Conservation (phyloP, 78 protist species). For the Protostelium mycophagum region DNA sequence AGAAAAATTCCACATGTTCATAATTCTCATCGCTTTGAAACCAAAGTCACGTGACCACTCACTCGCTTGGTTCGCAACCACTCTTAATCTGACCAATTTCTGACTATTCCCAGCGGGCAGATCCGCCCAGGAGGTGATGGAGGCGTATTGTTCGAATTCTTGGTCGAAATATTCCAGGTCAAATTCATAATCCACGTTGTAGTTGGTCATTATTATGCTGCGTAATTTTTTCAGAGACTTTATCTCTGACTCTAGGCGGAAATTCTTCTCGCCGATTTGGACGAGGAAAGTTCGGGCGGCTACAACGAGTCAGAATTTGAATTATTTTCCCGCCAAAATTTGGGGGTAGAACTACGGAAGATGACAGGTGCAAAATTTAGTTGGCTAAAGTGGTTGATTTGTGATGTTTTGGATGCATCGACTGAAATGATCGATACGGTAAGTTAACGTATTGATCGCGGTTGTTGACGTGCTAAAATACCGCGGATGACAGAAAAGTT, state of each 20-base stretch:
- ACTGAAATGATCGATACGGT: too few relatives aligned
- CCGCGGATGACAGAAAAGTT: not conserved
- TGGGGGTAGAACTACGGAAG: too few relatives aligned
- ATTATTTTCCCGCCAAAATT: too few relatives aligned
- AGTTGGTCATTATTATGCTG: not conserved
- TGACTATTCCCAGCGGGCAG: not conserved
- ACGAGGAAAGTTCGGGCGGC: not conserved
- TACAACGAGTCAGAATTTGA: too few relatives aligned
- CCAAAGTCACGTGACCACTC: too few relatives aligned
- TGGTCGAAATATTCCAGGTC: not conserved
- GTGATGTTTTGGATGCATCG: too few relatives aligned
- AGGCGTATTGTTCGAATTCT: not conserved
- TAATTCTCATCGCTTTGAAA: too few relatives aligned
- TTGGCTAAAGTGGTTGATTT: too few relatives aligned
- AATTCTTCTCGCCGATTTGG: not conserved
- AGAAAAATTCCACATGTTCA: too few relatives aligned
- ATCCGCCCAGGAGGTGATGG: not conserved
- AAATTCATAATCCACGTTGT: not conserved
- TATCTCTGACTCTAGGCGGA: not conserved
- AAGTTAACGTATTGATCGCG: too few relatives aligned
- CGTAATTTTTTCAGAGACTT: not conserved
- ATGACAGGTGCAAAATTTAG: too few relatives aligned
- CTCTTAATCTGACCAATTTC: not conserved
- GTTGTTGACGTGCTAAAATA: too few relatives aligned
- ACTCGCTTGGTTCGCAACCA: not conserved